These are phyloP conservation scores for Plasmodium inui DNA, from an alignment of 169 alveolate genomes.

Conservation along the genomic window DNA sequence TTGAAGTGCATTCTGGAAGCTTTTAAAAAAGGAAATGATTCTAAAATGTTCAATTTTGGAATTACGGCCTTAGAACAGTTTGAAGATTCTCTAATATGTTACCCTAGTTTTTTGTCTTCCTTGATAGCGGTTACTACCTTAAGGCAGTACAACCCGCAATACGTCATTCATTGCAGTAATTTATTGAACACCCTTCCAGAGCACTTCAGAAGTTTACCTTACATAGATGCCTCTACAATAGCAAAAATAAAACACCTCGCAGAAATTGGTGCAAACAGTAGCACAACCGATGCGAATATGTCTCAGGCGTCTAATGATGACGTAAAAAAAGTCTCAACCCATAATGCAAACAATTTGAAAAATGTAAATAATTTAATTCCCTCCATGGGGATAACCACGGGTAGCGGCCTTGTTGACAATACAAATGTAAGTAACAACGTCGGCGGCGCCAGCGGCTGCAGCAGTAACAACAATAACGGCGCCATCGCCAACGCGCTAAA, in stretches of 20 bases:
- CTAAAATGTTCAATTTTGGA: slow-evolving; percentile 86
- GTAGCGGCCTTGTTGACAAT: not conserved
- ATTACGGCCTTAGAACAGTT: slow-evolving; percentile 86
- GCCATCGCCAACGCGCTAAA: not conserved
- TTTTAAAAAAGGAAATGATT: slow-evolving; percentile 79
- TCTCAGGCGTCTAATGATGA: slow-evolving; percentile 28
- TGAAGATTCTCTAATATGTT: slow-evolving; percentile 82
- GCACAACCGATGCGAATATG: not conserved
- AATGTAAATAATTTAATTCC: slow-evolving; percentile 8
- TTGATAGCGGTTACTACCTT: slow-evolving; percentile 27
- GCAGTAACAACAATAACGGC: slow-evolving; percentile 8
- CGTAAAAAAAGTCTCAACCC: not conserved
- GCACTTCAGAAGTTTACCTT: slow-evolving; percentile 53
- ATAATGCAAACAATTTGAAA: slow-evolving; percentile 22
- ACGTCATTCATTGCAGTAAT: slow-evolving; percentile 32
- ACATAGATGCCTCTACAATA: slow-evolving; percentile 72
- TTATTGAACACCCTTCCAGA: slow-evolving; percentile 55
- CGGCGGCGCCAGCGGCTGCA: not conserved
- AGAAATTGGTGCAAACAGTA: slow-evolving; percentile 19
- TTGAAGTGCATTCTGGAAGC: slow-evolving; percentile 85
- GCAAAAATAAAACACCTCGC: slow-evolving; percentile 49
- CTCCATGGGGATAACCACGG: not conserved
- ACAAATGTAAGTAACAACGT: slow-evolving; percentile 5
- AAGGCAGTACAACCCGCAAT: slow-evolving; percentile 60
- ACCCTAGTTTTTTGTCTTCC: slow-evolving; percentile 83